phyloP scores from a whole-genome alignment of 129 eudicot species.

The Sambucus nigra region DNA sequence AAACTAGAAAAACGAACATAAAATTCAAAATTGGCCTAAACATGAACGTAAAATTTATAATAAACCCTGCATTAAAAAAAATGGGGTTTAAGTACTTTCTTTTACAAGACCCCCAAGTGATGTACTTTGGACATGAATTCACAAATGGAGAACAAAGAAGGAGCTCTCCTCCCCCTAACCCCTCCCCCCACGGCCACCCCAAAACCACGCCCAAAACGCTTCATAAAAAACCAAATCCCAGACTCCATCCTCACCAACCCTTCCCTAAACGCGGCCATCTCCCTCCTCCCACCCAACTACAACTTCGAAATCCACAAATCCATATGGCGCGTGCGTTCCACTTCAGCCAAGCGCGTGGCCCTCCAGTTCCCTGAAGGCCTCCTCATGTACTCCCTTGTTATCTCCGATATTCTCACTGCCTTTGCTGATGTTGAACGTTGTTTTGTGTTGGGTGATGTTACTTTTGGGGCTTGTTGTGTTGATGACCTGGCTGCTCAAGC shows the following conservation, averaged over 20 bases:
- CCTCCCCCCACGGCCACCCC: conserved; percentile 21
- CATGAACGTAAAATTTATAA: too few relatives aligned
- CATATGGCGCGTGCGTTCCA: conserved; percentile 63
- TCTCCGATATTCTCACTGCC: conserved; percentile 78
- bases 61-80: too few relatives aligned
- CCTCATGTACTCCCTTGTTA: conserved; percentile 65
- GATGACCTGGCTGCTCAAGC: conserved; percentile 87
- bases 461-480: conserved; percentile 93
- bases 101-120: too few relatives aligned
- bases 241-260: conserved; percentile 61
- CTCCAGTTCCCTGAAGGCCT: conserved; percentile 98
- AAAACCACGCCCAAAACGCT: conserved; percentile 66
- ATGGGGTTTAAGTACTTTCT: too few relatives aligned
- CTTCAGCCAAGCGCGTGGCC: conserved; percentile 55
- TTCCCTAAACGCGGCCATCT: conserved; percentile 68
- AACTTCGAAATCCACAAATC: conserved; percentile 82
- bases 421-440: conserved; percentile 51
- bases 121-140: not conserved
- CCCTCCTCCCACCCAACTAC: conserved; percentile 86
- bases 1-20: too few relatives aligned
- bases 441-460: conserved; percentile 80
- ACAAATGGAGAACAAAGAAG: not conserved
- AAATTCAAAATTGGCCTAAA: too few relatives aligned
- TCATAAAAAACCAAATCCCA: conserved; percentile 82
- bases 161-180: not conserved